phyloP scores from a whole-genome alignment of 352 stramenopile species.

The Phytopythium vexans region DNA sequence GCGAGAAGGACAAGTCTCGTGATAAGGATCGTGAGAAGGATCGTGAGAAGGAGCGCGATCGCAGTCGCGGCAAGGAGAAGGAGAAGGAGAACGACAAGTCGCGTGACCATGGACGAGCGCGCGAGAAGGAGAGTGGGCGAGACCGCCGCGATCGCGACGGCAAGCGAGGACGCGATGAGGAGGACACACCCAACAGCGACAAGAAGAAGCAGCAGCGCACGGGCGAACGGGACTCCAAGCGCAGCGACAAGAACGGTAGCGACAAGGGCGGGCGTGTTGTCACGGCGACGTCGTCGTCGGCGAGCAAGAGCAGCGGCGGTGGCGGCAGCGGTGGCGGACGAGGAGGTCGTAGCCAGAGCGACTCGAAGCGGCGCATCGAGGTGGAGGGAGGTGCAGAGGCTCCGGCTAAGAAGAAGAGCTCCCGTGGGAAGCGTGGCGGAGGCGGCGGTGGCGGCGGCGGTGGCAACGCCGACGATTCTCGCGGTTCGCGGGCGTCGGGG shows the following conservation, averaged over 20 bases:
- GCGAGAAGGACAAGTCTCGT: slow-evolving; percentile 29
- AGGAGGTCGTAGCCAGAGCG: slow-evolving; percentile 10
- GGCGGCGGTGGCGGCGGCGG: slow-evolving; percentile 21
- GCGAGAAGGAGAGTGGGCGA: slow-evolving; percentile 9
- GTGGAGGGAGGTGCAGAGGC: slow-evolving; percentile 16
- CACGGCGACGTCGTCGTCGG: slow-evolving; percentile 34
- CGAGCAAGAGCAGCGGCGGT: slow-evolving; percentile 13
- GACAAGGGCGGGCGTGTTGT: slow-evolving; percentile 36
- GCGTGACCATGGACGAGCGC: slow-evolving; percentile 20
- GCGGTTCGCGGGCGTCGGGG: background rate
- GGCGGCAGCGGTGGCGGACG: slow-evolving; percentile 18
- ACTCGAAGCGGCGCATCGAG: slow-evolving; percentile 58
- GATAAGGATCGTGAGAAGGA: slow-evolving; percentile 16
- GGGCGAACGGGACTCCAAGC: slow-evolving; percentile 14
- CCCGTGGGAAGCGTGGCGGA: background rate
- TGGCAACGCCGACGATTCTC: slow-evolving; percentile 12
- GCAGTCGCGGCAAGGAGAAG: slow-evolving; percentile 18
- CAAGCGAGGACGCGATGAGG: slow-evolving; percentile 33
- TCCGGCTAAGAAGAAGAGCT: too few species aligned
- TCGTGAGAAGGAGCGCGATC: slow-evolving; percentile 23
- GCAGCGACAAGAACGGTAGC: slow-evolving; percentile 13
- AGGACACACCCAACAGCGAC: slow-evolving; percentile 8
- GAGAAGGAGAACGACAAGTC: slow-evolving; percentile 22
- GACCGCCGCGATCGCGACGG: slow-evolving; percentile 35
- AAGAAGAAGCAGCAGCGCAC: slow-evolving; percentile 29